Percentiles rank a stretch among this genome's conserved stretches.
Evolutionary conservation across 164 flowering plant species (phyloP).

Genomic region (Liriodendron chinense): DNA sequence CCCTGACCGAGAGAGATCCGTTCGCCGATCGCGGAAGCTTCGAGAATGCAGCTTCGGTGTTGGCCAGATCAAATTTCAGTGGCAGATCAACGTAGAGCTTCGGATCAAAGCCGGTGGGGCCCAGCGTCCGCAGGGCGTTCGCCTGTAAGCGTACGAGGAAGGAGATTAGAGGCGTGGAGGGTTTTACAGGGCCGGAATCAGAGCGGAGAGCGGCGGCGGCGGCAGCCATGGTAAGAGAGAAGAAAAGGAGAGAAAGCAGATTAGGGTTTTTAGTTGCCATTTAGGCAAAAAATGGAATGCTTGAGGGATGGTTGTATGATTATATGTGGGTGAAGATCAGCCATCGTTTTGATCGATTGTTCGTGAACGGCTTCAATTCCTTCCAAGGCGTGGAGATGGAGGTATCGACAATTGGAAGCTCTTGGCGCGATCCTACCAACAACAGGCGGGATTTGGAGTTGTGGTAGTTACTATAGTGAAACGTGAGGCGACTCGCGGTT

Average conservation of each 20-base stretch:
- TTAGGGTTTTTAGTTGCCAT: neutral
- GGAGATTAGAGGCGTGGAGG: conserved; percentile 45
- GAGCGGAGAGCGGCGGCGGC: neutral
- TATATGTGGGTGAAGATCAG: neutral
- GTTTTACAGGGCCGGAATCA: conserved; percentile 29
- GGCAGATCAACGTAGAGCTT: conserved; percentile 73
- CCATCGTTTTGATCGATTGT: neutral
- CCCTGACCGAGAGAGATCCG: conserved; percentile 37
- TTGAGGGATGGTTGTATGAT: neutral
- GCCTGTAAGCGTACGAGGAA: conserved; percentile 64
- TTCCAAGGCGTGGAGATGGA: neutral
- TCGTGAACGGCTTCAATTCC: neutral
- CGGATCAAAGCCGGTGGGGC: conserved; percentile 57
- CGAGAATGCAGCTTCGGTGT: conserved; percentile 42
- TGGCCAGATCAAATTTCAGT: conserved; percentile 41
- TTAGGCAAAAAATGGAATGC: neutral
- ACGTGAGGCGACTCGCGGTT: neutral
- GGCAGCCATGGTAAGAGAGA: neutral
- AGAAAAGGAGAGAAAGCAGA: neutral
- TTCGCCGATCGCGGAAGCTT: conserved; percentile 32
- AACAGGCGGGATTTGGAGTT: neutral
- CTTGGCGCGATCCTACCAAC: neutral
- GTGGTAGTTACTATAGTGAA: neutral
- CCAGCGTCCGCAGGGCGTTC: conserved; percentile 54
- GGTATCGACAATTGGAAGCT: neutral